phyloP scores from a whole-genome alignment of 2,329 filamentous ascomycete species.

The Apiospora malaysiana region DNA sequence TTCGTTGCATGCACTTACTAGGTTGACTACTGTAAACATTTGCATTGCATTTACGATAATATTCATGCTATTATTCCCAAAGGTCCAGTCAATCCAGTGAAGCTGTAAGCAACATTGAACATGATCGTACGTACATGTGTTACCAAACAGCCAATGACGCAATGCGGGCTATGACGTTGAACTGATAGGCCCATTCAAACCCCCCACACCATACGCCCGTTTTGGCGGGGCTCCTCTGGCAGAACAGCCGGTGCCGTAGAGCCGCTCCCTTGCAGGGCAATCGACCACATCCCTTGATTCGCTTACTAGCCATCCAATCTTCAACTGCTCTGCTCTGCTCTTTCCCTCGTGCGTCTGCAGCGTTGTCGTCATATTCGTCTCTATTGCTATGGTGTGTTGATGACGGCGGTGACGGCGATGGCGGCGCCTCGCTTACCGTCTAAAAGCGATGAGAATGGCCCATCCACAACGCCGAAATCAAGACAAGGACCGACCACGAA shows the following conservation, averaged over 20 bases:
- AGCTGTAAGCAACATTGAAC: neutral
- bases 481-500: neutral
- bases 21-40: no score
- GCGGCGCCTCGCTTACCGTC: no score
- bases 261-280: neutral
- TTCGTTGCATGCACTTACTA: neutral
- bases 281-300: neutral
- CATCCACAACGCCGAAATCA: no score
- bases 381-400: no score
- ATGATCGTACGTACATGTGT: neutral
- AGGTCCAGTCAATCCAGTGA: neutral
- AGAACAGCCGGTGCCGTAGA: neutral
- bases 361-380: no score
- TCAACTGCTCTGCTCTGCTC: no score
- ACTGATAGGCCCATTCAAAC: neutral
- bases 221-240: neutral
- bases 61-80: neutral
- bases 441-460: no score
- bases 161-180: conserved; percentile 16
- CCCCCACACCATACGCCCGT: neutral
- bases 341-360: no score
- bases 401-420: no score
- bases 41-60: neutral
- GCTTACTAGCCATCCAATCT: no score
- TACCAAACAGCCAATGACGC: neutral